Base-by-base conservation (phyloP, 169 alveolate genomes). In the Eimeria falciformis region DNA sequence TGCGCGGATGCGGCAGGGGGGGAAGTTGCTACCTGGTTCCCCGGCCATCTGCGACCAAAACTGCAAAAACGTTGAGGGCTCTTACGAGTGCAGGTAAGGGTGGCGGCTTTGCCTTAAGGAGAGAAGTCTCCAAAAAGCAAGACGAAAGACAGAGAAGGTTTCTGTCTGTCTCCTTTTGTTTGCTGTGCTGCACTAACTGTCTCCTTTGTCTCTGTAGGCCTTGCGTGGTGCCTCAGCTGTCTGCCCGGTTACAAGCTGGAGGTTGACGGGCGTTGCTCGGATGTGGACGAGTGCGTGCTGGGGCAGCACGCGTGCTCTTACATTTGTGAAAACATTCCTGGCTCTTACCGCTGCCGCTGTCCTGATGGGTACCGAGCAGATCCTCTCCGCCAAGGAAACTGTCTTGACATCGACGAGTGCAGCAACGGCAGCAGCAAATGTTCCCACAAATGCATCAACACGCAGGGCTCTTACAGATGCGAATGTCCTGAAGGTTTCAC, bases 291-390 rank as follows among this genome's bases (percentile, higher is more conserved):
- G 45, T 82, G 90, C 43, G 45, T 5, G 17, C 27, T 29, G 25
- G 45, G 46, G n/a, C 45, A 11, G n/a, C 71, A 47, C 33, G 88
- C 7, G 25, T 79, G 88, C 43, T 43, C n/a, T 2, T 71, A 79
- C 27, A 6, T 88, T 23, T 94, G 96, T 43, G 93, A 53, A n/a
- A 94, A 94, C 77, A 84, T 90, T 18, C 88, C 91, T 2, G 96
- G 96, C 12, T 53, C 91, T n/a, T 94, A 87, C 50, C 85, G 81
- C 33, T 94, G 96, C 56, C 92, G 69, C 23, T 94, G 96, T 47
- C 69, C 73, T 27, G 58, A 46, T 1, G 75, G 71, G 27, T n/a
- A 21, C 9, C 33, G 9, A 9, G 27, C 71, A 14, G 71, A 58
- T 21, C 71, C 11, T 7, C 27, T 11, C 33, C 71, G 25, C 33